Evolutionary conservation across 768 basidiomycete genomes (phyloP), one percentile per base, ranked within the genome.

Genomic region (Chlorophyllum brunneum): DNA sequence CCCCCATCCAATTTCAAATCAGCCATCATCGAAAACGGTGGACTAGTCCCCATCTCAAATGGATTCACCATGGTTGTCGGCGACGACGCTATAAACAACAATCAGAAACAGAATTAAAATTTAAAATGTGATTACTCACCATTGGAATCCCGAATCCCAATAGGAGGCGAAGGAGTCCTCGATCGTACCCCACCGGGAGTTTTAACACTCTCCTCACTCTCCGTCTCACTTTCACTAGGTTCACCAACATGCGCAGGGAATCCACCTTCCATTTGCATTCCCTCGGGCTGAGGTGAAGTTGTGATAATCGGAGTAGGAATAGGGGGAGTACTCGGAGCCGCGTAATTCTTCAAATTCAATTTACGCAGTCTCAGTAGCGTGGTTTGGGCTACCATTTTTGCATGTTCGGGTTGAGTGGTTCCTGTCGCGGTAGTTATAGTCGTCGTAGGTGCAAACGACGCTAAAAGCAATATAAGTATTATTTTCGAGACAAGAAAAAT

Each of bases 281-380:
- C 16, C 16, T 40, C 23, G 39, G 39, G 39, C 13, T 9, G 44
- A n/a, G n/a, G 44, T 10, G 24, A 37, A n/a, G n/a, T 27, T 15
- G 47, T 16, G 11, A 56, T 38, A 18, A 33, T 29, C 9, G 45
- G 20, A 47, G 34, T 18, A 20, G 56, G 24, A 24, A 11, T 16
- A 34, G 33, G 22, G 18, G 40, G n/a, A 30, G 22, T n/a, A 31
- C 54, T 52, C n/a, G 79, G 78, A 5, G 76, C 75, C 7, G 77
- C 76, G 56, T 81, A 81, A 63, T 80, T 81, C 56, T 66, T 67
- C 53, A 80, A 59, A 45, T 71, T 75, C 38, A 81, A 63, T 61
- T 68, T 67, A 53, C 65, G 67, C 18, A 74, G 55, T 31, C 70
- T 55, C 26, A 59, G 57, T 5, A 70, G 55, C 5, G 70, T 69